phyloP scores from a whole-genome alignment of 768 basidiomycete species.

The Gymnopilus junonius region DNA sequence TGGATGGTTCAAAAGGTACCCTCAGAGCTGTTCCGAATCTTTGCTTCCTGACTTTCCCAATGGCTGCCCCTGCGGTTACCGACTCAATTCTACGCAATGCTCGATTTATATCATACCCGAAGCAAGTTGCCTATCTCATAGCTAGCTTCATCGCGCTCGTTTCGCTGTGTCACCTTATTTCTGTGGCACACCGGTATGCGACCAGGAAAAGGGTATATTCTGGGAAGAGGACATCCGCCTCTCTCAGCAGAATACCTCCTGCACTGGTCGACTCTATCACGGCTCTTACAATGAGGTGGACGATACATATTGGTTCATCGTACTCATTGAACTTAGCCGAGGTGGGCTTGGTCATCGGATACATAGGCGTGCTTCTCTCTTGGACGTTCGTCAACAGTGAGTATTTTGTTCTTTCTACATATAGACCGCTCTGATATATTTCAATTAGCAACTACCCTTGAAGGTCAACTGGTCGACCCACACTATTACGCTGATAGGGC shows the following conservation, averaged over 20 bases:
- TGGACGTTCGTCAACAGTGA: constrained; percentile 46
- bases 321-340: constrained; percentile 47
- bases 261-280: constrained; percentile 39
- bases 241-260: constrained; percentile 31
- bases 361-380: constrained; percentile 39
- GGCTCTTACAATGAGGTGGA: constrained; percentile 41
- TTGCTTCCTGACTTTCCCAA: constrained; percentile 1
- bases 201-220: constrained; percentile 10
- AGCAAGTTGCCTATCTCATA: constrained; percentile 46
- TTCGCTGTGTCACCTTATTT: constrained; percentile 36
- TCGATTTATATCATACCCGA: constrained; percentile 38
- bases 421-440: not conserved
- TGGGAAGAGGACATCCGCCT: constrained; percentile 11
- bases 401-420: not conserved
- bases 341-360: constrained; percentile 38
- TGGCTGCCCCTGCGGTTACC: constrained; percentile 15
- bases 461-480: constrained; percentile 36
- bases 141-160: constrained; percentile 46
- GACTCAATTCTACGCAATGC: constrained; percentile 30
- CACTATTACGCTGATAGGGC: constrained; percentile 46
- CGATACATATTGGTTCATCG: constrained; percentile 36
- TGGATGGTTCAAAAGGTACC: not conserved
- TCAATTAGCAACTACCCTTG: constrained; percentile 33
- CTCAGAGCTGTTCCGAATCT: not conserved
- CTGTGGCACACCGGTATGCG: constrained; percentile 24